Conservation (phyloP, 192 early-diverging fungal genomes). For the Backusella parvicylindrica region DNA sequence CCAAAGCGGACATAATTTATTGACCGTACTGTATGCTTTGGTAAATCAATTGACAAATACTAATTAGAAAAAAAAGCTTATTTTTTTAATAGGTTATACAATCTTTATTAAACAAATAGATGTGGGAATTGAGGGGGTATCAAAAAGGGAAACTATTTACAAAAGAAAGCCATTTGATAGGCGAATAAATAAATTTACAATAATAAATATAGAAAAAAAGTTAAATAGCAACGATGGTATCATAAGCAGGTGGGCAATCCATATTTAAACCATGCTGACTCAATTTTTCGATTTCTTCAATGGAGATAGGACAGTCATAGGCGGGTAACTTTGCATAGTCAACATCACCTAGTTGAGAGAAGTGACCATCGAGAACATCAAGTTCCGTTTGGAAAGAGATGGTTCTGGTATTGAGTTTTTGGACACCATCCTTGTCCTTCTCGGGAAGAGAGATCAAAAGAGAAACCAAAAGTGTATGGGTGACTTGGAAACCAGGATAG, state of each 20-base stretch:
- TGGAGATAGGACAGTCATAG: neutral
- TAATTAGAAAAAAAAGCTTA: no score
- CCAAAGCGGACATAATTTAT: neutral
- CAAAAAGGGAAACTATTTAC: neutral
- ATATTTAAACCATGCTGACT: neutral
- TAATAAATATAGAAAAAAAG: neutral
- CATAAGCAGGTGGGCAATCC: conserved; percentile 1
- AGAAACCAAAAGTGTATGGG: neutral
- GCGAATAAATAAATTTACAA: neutral
- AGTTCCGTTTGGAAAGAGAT: neutral
- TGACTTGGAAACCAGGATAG: neutral
- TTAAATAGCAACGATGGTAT: neutral
- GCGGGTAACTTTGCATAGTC: neutral
- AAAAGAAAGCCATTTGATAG: neutral
- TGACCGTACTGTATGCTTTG: neutral
- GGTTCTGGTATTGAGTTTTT: neutral
- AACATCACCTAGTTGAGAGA: neutral
- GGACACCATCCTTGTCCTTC: neutral
- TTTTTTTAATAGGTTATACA: no score
- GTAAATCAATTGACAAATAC: no score
- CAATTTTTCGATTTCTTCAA: conserved; percentile 8
- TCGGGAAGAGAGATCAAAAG: neutral
- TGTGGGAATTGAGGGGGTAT: no score
- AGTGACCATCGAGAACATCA: neutral
- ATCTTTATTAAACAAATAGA: no score